Percentiles rank a stretch among this genome's conserved stretches.
Evolutionary conservation across 805 yeast genomes (phyloP).

Genomic region (Yarrowia sp.): DNA sequence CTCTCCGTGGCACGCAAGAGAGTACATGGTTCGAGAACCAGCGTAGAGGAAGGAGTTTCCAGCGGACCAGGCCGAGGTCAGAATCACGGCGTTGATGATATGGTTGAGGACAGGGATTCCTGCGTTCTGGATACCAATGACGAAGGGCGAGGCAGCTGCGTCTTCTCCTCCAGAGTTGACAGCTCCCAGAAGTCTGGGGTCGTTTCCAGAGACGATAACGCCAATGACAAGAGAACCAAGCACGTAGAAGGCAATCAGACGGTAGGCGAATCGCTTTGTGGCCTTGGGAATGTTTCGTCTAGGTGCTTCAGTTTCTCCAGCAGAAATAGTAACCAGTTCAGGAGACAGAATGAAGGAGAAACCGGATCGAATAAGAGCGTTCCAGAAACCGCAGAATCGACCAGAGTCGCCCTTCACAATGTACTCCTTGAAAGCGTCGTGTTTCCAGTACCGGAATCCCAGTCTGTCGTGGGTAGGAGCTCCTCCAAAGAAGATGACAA

Average conservation of each 20-base stretch:
- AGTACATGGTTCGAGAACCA: slow-evolving; percentile 56
- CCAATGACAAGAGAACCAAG: slow-evolving; percentile 69
- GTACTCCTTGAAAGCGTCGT: slow-evolving; percentile 48
- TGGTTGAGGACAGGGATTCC: slow-evolving; percentile 52
- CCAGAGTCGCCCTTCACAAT: slow-evolving; percentile 55
- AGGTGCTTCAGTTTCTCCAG: slow-evolving; percentile 80
- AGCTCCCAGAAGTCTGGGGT: slow-evolving; percentile 46
- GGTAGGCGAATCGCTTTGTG: slow-evolving; percentile 68
- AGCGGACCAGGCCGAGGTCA: slow-evolving; percentile 56
- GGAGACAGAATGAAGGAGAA: slow-evolving; percentile 77
- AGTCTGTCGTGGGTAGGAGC: slow-evolving; percentile 51
- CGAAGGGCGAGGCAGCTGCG: slow-evolving; percentile 65
- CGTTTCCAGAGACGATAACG: slow-evolving; percentile 69
- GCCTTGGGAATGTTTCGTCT: slow-evolving; percentile 74
- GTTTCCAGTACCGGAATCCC: slow-evolving; percentile 53
- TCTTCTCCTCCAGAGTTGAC: slow-evolving; percentile 47
- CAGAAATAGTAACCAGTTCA: slow-evolving; percentile 81
- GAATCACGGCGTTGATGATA: slow-evolving; percentile 52
- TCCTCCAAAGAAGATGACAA: slow-evolving; percentile 52
- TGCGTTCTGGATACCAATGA: slow-evolving; percentile 53
- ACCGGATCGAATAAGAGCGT: slow-evolving; percentile 63
- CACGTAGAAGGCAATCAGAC: slow-evolving; percentile 63
- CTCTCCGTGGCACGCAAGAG: slow-evolving; percentile 54
- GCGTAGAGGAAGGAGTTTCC: slow-evolving; percentile 58
- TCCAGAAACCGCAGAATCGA: slow-evolving; percentile 56